A percentile compares a stretch with the other conserved stretches of the same genome.
Conservation (phyloP, 1,284 basidiomycete genomes). For the Neotropicomus parvogracilis region DNA sequence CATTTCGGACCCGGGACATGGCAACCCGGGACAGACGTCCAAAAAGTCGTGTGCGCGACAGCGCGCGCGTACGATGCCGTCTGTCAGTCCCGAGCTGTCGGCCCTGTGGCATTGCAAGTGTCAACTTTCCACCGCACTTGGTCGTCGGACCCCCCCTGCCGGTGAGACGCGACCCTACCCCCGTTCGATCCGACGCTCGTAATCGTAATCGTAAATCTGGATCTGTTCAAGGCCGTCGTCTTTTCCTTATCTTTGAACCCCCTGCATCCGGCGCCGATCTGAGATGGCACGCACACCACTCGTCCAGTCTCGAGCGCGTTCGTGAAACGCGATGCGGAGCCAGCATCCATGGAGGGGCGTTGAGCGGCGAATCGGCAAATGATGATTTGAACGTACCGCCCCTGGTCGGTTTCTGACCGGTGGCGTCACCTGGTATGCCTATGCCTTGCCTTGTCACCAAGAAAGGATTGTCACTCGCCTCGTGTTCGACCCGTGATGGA, state of each 20-base stretch:
- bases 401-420: neutral
- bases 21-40: too few relatives aligned
- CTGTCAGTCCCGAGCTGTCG: too few relatives aligned
- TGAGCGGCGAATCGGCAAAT: neutral
- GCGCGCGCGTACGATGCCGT: too few relatives aligned
- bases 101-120: too few relatives aligned
- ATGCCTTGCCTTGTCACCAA: neutral
- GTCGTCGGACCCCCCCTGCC: neutral
- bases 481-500: conserved; percentile 1
- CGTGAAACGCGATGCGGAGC: neutral
- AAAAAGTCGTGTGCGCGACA: too few relatives aligned
- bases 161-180: neutral
- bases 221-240: neutral
- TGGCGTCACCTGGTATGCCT: too few relatives aligned
- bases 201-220: neutral
- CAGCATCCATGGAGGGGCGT: too few relatives aligned
- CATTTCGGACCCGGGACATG: too few relatives aligned
- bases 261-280: neutral
- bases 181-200: too few relatives aligned
- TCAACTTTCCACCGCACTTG: too few relatives aligned
- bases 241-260: too few relatives aligned
- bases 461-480: conserved; percentile 6
- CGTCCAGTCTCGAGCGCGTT: neutral
- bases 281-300: neutral
- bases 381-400: neutral